Percentiles rank a stretch among this genome's conserved stretches.
phyloP scores from a whole-genome alignment of 805 yeast species.

The Candida ascalaphidarum region DNA sequence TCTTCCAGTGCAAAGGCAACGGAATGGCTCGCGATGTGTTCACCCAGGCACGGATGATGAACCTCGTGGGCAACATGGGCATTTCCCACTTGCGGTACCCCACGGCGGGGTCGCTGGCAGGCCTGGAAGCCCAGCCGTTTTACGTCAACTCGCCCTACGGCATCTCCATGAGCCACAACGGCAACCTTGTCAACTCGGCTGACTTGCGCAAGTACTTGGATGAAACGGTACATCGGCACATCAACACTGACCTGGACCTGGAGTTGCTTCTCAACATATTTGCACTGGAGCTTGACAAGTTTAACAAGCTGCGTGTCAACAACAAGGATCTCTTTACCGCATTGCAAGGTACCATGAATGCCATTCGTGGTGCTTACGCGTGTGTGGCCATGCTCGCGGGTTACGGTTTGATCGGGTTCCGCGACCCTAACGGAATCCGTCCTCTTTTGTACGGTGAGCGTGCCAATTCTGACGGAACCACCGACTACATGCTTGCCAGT shows the following conservation, averaged over 20 bases:
- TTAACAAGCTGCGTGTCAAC: slow-evolving; percentile 89
- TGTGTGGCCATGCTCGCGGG: slow-evolving; percentile 95
- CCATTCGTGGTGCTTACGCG: slow-evolving; percentile 95
- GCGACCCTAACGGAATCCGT: slow-evolving; percentile 96
- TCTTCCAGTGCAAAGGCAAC: slow-evolving; percentile 96
- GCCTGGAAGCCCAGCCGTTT: slow-evolving; percentile 97
- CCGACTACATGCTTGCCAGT: slow-evolving; percentile 90
- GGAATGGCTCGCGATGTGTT: slow-evolving; percentile 99
- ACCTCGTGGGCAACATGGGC: slow-evolving; percentile 90
- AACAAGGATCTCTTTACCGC: slow-evolving; percentile 85
- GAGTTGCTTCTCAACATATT: slow-evolving; percentile 84
- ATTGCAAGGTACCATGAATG: slow-evolving; percentile 67
- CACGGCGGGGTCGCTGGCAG: slow-evolving; percentile 93
- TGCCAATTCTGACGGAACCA: slow-evolving; percentile 50
- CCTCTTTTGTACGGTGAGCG: slow-evolving; percentile 88
- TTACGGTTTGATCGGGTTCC: slow-evolving; percentile 87
- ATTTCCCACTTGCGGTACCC: slow-evolving; percentile 93
- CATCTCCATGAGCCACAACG: slow-evolving; percentile 83
- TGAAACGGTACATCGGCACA: slow-evolving; percentile 91
- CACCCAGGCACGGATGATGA: slow-evolving; percentile 69
- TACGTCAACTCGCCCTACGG: slow-evolving; percentile 98
- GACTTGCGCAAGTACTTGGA: slow-evolving; percentile 76
- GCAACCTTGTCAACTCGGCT: slow-evolving; percentile 83
- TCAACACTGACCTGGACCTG: slow-evolving; percentile 94
- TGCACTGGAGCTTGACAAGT: slow-evolving; percentile 85